These are phyloP conservation scores for Polytrichum formosum DNA, from an alignment of 225 moss, liverwort and hornwort genomes.

Conservation along the genomic window DNA sequence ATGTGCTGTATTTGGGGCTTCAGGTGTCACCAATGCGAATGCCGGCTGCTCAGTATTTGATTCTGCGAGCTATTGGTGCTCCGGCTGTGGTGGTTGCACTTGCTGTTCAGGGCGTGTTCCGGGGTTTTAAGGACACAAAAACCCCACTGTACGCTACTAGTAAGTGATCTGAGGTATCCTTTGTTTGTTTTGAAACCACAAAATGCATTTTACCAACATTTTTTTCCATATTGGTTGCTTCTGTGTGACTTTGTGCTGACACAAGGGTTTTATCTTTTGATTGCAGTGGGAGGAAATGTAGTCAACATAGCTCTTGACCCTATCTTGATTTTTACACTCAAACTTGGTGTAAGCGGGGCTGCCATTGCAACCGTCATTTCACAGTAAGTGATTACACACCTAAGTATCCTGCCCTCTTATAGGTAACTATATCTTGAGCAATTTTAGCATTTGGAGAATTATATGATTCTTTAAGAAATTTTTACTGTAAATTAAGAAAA, in stretches of 20 bases:
- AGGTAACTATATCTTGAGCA: too few relatives aligned
- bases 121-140: constrained; percentile 96
- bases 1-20: neutral
- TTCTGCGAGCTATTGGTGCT: constrained; percentile 76
- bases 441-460: too few relatives aligned
- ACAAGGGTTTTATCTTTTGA: neutral
- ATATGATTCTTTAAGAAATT: too few relatives aligned
- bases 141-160: constrained; percentile 79
- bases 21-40: constrained; percentile 76
- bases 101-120: constrained; percentile 88
- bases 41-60: constrained; percentile 77
- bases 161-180: constrained; percentile 23
- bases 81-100: constrained; percentile 89
- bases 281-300: constrained; percentile 82
- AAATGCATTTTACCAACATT: too few relatives aligned
- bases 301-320: constrained; percentile 81
- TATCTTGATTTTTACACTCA: constrained; percentile 69
- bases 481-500: too few relatives aligned
- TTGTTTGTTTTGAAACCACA: too few relatives aligned
- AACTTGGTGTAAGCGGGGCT: constrained; percentile 82
- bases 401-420: too few relatives aligned
- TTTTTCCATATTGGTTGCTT: too few relatives aligned
- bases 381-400: constrained; percentile 58
- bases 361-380: constrained; percentile 82
- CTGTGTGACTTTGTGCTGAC: neutral